Base-by-base conservation (phyloP, 78 protist species). In the Dictyostelium discoideum region DNA sequence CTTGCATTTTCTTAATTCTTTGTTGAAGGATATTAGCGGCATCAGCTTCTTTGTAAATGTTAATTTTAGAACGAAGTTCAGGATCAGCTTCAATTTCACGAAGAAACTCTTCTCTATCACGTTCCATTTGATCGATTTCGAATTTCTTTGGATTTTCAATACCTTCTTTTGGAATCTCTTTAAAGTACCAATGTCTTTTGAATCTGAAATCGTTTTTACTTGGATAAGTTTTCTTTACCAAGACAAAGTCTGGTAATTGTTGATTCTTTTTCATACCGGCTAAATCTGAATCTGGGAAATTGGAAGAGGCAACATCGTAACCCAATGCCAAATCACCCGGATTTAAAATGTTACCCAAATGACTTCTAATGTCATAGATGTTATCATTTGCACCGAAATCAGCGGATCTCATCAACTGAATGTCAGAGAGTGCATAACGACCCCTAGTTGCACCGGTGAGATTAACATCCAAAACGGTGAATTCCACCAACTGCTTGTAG, bases 271-370 rank as follows among this genome's bases (percentile, higher is more conserved):
- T 48, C 72, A 90, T 22, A 60, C 87, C 65, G 22, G 54, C 78
- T 10, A 86, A 63, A 88, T 93, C 90, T 7, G 79, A 89, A 80
- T 96, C 93, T 78, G 98, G 98, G 78, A 78, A 57, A n/a, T 93
- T 90, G 8, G 96, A 2, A 3, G 78, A 42, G 8, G 94, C 57
- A n/a, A 97, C 48, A 86, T 95, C 97, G 72, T 94, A 94, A 42
- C 99, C 99, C 11, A 98, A 5, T 50, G 93, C 98, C 32, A 87
- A 80, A 94, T 98, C 99, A 57, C 99, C 99, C 5, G 98, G 80
- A 65, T 97, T 76, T 22, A 98, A 73, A 22, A 98, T 32, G 54
- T 92, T 18, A 63, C 99, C 99, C 44, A 99, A 84, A 84, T 99
- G 99, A 26, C 99, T 85, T 46, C 97, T 63, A 42, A 89, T 67